Evolutionary conservation across 139 green algal species (phyloP).

Genomic region (Pleodorina starrii): DNA sequence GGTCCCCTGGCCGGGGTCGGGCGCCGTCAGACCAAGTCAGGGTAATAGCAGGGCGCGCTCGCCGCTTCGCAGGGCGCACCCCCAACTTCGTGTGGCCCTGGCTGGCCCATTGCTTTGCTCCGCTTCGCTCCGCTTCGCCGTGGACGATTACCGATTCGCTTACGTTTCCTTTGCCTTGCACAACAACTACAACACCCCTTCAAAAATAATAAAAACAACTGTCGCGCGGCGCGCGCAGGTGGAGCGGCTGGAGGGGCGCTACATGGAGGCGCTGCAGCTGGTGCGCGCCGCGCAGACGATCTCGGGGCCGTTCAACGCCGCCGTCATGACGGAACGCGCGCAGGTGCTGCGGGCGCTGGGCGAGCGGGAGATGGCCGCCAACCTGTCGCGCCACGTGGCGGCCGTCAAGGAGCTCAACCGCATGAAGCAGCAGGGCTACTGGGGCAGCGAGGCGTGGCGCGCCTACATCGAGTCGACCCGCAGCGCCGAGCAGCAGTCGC

Average conservation of each 20-base stretch:
- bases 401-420: conserved; percentile 1
- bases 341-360: conserved; percentile 44
- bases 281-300: background rate
- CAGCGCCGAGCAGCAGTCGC: background rate
- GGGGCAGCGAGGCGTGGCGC: conserved; percentile 50
- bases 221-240: too few species aligned
- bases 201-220: too few species aligned
- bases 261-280: background rate
- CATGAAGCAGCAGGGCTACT: conserved; percentile 54
- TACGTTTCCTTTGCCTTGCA: too few species aligned
- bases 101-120: too few species aligned
- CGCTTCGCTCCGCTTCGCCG: too few species aligned
- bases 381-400: conserved; percentile 37
- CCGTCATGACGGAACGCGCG: conserved; percentile 31
- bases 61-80: too few species aligned
- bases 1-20: too few species aligned
- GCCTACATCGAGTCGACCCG: conserved; percentile 20
- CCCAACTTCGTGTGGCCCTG: too few species aligned
- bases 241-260: conserved; percentile 38
- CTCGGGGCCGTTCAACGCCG: conserved; percentile 23
- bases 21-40: too few species aligned
- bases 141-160: too few species aligned
- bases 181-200: too few species aligned
- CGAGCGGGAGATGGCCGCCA: conserved; percentile 48
- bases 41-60: too few species aligned